Evolutionary conservation across 2,329 filamentous ascomycete genomes (phyloP), one percentile per base, ranked within the genome.

Genomic region (Botrytis squamosa): DNA sequence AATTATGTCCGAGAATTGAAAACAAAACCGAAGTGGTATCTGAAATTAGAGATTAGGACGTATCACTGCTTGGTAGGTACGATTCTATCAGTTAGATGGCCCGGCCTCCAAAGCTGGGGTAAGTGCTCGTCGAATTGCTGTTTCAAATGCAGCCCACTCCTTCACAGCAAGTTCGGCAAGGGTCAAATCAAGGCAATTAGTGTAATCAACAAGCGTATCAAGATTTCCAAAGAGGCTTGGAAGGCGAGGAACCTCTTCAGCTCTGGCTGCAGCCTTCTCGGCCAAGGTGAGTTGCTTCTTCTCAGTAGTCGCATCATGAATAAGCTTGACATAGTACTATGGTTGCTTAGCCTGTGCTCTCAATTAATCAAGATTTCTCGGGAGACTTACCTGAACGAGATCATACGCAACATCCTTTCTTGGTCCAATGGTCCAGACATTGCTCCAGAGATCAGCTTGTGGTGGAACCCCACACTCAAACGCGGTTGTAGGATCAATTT

Each of bases 261-360:
- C 69, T 40, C 76, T 76, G 33, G 71, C 71, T 22, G 77, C 78
- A 20, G 81, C 81, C 68, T 84, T 85, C 74, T 86, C 83, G 9
- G 80, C 80, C 36, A 88, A 82, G 0, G 83, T 79, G 18, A 85
- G 81, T 16, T 77, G 70, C 18, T 86, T 79, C 38, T 83, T 82
- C 3, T 84, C 81, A 20, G 79, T 82, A 0, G 87, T 87, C 77
- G 88, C 85, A 76, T 88, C 85, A 55, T 87, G 86, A 73, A 90
- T 86, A 38, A 88, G 74, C 25, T 83, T 81, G 71, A 90, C 85
- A 81, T 89, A 90, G 83, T 85, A 90, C 88, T 90, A 67, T 55
- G 16, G 46, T 20, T 29, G 22, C 68, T 78, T 36, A 76, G 74
- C 73, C 33, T 40, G n/a, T 29, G 52, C 6, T 29, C 33, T 46